Percentiles rank a stretch among this genome's conserved stretches.
Evolutionary conservation across 2,329 filamentous ascomycete genomes (phyloP).

Genomic region (Neofusicoccum umdonicola): DNA sequence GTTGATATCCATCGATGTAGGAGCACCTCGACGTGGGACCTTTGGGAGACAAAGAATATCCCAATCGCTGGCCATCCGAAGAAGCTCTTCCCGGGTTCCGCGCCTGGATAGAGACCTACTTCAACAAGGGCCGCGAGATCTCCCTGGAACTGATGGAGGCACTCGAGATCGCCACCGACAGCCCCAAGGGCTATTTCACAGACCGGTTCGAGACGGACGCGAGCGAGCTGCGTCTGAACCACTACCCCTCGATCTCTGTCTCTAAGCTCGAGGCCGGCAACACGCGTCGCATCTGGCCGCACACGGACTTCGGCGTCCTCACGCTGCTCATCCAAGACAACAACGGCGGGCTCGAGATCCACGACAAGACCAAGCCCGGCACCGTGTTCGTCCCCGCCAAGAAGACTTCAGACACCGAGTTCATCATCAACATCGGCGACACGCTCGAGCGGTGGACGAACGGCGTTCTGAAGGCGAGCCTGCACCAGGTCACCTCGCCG

Average conservation of each 20-base stretch:
- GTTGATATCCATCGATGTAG: slow-evolving; percentile 23
- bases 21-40: slow-evolving; percentile 36
- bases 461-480: neutral
- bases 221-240: slow-evolving; percentile 35
- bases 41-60: slow-evolving; percentile 26
- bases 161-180: slow-evolving; percentile 26
- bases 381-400: slow-evolving; percentile 26
- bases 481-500: neutral
- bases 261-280: slow-evolving; percentile 23
- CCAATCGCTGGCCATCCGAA: slow-evolving; percentile 43
- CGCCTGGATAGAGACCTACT: slow-evolving; percentile 28
- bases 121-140: slow-evolving; percentile 24
- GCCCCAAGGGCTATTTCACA: slow-evolving; percentile 17
- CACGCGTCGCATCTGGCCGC: slow-evolving; percentile 39
- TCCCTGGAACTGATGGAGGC: slow-evolving; percentile 28
- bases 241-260: slow-evolving; percentile 37
- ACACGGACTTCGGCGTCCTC: slow-evolving; percentile 43
- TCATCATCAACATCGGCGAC: neutral
- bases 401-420: neutral
- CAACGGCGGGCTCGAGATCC: slow-evolving; percentile 41
- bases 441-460: neutral
- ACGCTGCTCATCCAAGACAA: slow-evolving; percentile 44
- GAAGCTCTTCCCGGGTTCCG: slow-evolving; percentile 39
- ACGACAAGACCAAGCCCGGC: slow-evolving; percentile 29
- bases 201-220: slow-evolving; percentile 27